A percentile compares a stretch with the other conserved stretches of the same genome.
These are phyloP conservation scores for Botrytis paeoniae DNA, from an alignment of 2,329 filamentous ascomycete species.

Conservation along the genomic window DNA sequence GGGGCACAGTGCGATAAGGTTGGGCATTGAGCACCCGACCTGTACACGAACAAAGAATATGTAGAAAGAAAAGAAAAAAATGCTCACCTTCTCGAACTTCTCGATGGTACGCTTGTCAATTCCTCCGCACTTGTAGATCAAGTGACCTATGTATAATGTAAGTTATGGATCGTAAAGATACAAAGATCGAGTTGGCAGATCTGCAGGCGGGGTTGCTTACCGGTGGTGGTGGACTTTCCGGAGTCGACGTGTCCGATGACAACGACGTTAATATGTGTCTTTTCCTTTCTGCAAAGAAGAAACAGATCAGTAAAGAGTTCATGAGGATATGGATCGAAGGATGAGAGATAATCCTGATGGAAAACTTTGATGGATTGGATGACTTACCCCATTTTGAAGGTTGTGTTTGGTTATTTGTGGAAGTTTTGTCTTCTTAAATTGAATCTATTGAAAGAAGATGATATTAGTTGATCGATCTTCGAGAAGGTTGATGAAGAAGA, in stretches of 20 bases:
- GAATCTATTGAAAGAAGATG: slow-evolving; percentile 32
- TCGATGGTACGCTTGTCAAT: slow-evolving; percentile 99
- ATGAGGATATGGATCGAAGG: slow-evolving; percentile 23
- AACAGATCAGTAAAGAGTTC: slow-evolving; percentile 28
- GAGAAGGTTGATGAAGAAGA: neutral
- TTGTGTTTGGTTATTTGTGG: slow-evolving; percentile 32
- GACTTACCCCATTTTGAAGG: slow-evolving; percentile 40
- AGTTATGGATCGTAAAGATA: slow-evolving; percentile 19
- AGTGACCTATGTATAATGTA: slow-evolving; percentile 57
- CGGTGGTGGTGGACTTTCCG: slow-evolving; percentile 95
- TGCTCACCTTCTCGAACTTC: slow-evolving; percentile 99
- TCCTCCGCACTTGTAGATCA: slow-evolving; percentile 99
- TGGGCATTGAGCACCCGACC: neutral
- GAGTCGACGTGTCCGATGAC: slow-evolving; percentile 99
- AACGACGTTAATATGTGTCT: slow-evolving; percentile 96
- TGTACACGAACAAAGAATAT: slow-evolving; percentile 25
- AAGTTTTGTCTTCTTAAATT: slow-evolving; percentile 27
- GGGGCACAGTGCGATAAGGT: slow-evolving; percentile 6
- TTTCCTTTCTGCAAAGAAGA: slow-evolving; percentile 72
- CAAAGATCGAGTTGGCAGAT: neutral
- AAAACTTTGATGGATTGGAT: slow-evolving; percentile 18
- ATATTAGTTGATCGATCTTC: slow-evolving; percentile 21
- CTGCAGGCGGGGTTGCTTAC: slow-evolving; percentile 51
- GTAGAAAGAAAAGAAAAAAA: slow-evolving; percentile 29
- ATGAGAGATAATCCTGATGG: slow-evolving; percentile 15